phyloP scores from a whole-genome alignment of 1,284 basidiomycete genomes.

The Irpex sp. region DNA sequence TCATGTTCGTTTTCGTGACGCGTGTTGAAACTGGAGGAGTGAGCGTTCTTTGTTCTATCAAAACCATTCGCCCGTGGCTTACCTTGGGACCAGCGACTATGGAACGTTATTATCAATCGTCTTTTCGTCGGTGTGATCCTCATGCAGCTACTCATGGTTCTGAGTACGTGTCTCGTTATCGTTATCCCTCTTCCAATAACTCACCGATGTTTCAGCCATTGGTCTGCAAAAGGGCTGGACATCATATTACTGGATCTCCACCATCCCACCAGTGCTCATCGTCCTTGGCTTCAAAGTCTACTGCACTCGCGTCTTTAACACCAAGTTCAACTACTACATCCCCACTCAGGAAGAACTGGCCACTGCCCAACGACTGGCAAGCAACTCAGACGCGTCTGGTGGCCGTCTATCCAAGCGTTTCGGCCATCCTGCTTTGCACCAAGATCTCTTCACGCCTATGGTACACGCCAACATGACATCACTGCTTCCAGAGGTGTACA shows the following conservation, averaged over 20 bases:
- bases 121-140: slow-evolving; percentile 71
- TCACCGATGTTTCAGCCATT: slow-evolving; percentile 53
- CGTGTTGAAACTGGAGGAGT: slow-evolving; percentile 90
- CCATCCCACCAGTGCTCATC: slow-evolving; percentile 75
- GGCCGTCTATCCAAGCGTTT: slow-evolving; percentile 80
- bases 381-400: slow-evolving; percentile 61
- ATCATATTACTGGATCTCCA: slow-evolving; percentile 68
- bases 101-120: slow-evolving; percentile 90
- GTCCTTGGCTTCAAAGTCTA: slow-evolving; percentile 81
- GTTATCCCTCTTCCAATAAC: not conserved
- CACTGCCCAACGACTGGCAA: slow-evolving; percentile 68
- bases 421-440: slow-evolving; percentile 79
- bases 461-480: slow-evolving; percentile 83
- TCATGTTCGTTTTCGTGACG: slow-evolving; percentile 89
- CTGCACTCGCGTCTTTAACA: slow-evolving; percentile 64
- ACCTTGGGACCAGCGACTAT: slow-evolving; percentile 61
- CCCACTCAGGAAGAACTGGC: slow-evolving; percentile 70
- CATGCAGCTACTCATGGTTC: slow-evolving; percentile 83
- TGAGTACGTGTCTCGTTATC: slow-evolving; percentile 56
- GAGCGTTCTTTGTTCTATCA: slow-evolving; percentile 27
- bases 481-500: slow-evolving; percentile 69
- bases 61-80: not conserved
- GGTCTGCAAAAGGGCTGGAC: slow-evolving; percentile 79
- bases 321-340: slow-evolving; percentile 76
- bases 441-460: slow-evolving; percentile 85